Evolutionary conservation across 2,329 filamentous ascomycete genomes (phyloP).

Genomic region (Fusarium redolens): DNA sequence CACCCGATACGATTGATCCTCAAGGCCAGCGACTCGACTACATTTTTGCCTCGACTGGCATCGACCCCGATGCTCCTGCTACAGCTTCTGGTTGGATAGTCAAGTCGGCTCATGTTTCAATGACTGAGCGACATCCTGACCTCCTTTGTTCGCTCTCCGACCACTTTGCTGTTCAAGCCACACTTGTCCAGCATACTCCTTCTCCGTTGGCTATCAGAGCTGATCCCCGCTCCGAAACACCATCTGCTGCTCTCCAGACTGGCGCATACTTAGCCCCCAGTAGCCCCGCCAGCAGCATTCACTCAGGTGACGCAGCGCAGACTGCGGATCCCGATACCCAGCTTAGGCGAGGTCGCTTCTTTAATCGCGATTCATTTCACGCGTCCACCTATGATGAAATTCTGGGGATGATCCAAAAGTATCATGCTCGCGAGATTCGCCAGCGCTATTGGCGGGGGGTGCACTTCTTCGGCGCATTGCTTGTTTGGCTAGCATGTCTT

Average conservation of each 20-base stretch:
- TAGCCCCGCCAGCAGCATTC: slow-evolving; percentile 40
- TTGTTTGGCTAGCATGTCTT: slow-evolving; percentile 78
- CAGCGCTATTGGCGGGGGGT: slow-evolving; percentile 78
- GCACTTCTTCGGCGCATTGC: slow-evolving; percentile 78
- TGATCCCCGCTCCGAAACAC: slow-evolving; percentile 31
- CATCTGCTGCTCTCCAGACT: slow-evolving; percentile 41
- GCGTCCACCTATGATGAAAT: slow-evolving; percentile 61
- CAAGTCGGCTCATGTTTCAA: slow-evolving; percentile 76
- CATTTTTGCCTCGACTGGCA: slow-evolving; percentile 79
- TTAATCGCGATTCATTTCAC: slow-evolving; percentile 31
- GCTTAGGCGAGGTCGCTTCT: slow-evolving; percentile 44
- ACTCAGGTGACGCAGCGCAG: slow-evolving; percentile 31
- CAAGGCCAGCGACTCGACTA: slow-evolving; percentile 93
- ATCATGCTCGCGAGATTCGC: slow-evolving; percentile 74
- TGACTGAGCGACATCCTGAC: slow-evolving; percentile 83
- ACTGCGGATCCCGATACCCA: slow-evolving; percentile 48
- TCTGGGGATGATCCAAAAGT: slow-evolving; percentile 74
- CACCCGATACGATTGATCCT: slow-evolving; percentile 75
- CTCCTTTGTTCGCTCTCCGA: slow-evolving; percentile 90
- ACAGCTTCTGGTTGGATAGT: slow-evolving; percentile 71
- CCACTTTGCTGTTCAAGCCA: slow-evolving; percentile 91
- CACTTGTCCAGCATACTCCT: slow-evolving; percentile 66
- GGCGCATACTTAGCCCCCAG: slow-evolving; percentile 43
- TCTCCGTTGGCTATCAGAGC: slow-evolving; percentile 28
- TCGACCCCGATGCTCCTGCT: slow-evolving; percentile 48